Conservation (phyloP, 2,329 filamentous ascomycete species). For the Pseudogymnoascus sp. region DNA sequence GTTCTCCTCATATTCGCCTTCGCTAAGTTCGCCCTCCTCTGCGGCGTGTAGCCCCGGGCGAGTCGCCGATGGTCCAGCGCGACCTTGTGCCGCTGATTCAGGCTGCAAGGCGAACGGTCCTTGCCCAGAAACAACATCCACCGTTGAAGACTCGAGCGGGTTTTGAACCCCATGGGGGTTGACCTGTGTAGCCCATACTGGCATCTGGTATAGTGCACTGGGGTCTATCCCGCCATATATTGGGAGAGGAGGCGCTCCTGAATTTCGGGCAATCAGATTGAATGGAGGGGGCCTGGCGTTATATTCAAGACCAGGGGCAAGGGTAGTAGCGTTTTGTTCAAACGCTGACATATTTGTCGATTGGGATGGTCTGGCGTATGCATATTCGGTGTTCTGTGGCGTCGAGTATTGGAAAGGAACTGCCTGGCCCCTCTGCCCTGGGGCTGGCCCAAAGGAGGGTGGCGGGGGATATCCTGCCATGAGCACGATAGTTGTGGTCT, state of each 20-base stretch:
- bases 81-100: not conserved
- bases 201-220: not conserved
- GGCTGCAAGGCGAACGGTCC: not conserved
- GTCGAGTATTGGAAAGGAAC: not conserved
- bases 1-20: slow-evolving; percentile 53
- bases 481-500: slow-evolving; percentile 14
- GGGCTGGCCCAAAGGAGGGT: slow-evolving; percentile 34
- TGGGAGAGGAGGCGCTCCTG: slow-evolving; percentile 25
- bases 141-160: not conserved
- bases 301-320: not conserved
- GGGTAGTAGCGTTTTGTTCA: slow-evolving; percentile 20
- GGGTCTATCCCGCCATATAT: slow-evolving; percentile 27
- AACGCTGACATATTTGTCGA: slow-evolving; percentile 22
- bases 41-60: slow-evolving; percentile 19
- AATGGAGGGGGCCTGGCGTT: slow-evolving; percentile 14
- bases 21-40: slow-evolving; percentile 74
- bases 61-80: not conserved
- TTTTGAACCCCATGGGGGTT: not conserved
- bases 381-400: not conserved
- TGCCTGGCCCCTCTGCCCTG: not conserved
- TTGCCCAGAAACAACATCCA: not conserved
- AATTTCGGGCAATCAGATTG: slow-evolving; percentile 21
- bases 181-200: not conserved
- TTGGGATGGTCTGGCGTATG: slow-evolving; percentile 21
- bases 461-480: slow-evolving; percentile 43